These are phyloP conservation scores for Mycena pura DNA, from an alignment of 768 basidiomycete species.

Conservation along the genomic window DNA sequence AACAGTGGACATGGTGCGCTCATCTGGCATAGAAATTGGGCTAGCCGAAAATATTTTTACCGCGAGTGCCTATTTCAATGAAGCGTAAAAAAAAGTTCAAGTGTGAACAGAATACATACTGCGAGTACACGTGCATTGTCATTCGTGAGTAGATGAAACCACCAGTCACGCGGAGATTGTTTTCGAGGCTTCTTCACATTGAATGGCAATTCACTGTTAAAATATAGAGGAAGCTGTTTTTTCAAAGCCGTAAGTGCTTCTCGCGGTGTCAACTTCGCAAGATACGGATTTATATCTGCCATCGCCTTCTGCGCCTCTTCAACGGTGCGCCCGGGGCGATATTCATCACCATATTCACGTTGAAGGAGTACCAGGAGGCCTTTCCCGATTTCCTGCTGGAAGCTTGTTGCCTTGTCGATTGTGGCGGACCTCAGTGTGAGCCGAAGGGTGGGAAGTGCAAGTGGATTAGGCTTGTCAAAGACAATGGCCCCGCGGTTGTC, in stretches of 20 bases:
- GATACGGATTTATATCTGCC: neutral
- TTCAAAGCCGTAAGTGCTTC: neutral
- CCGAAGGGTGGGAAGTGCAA: neutral
- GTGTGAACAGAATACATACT: neutral
- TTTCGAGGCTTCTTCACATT: neutral
- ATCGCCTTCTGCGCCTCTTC: neutral
- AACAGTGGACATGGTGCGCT: conserved; percentile 1
- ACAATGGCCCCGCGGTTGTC: conserved; percentile 3
- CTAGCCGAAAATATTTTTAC: conserved; percentile 2
- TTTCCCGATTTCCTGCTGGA: neutral
- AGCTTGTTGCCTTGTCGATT: too few species aligned
- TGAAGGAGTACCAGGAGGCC: neutral
- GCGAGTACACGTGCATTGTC: neutral
- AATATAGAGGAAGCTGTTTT: neutral
- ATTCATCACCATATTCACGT: neutral
- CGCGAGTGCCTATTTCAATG: neutral
- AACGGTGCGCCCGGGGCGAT: neutral
- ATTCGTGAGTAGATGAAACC: neutral
- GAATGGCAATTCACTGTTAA: neutral
- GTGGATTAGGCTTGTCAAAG: neutral
- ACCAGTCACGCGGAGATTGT: neutral
- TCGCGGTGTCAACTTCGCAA: neutral
- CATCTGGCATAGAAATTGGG: conserved; percentile 5
- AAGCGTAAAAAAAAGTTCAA: neutral
- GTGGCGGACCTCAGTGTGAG: too few species aligned